Conservation (phyloP, 2,329 filamentous ascomycete genomes). For the Fusarium sambucinum region DNA sequence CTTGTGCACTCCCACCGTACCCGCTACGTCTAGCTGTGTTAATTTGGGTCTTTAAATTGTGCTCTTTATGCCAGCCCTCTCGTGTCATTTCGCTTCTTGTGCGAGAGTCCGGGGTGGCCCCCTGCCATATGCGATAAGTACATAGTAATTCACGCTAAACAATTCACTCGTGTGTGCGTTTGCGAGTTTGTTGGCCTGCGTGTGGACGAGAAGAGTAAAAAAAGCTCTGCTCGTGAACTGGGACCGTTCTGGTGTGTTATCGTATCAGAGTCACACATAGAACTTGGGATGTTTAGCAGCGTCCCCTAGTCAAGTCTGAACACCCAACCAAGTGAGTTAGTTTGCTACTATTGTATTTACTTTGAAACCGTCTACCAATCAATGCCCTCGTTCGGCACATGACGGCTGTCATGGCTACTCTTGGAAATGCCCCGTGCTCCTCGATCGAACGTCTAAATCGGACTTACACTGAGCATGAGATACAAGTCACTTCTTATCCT, state of each 20-base stretch:
- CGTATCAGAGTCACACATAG: constrained; percentile 29
- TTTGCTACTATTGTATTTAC: not conserved
- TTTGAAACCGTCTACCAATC: constrained; percentile 38
- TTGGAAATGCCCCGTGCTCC: constrained; percentile 44
- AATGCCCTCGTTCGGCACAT: constrained; percentile 33
- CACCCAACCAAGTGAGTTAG: not conserved
- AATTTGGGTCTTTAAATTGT: constrained; percentile 48
- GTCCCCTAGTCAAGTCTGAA: constrained; percentile 15
- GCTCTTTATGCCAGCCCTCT: constrained; percentile 47
- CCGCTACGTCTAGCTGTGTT: constrained; percentile 40
- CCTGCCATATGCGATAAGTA: constrained; percentile 37
- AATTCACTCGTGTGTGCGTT: constrained; percentile 24
- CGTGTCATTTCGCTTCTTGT: constrained; percentile 52
- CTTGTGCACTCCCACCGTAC: constrained; percentile 30
- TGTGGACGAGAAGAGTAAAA: constrained; percentile 19
- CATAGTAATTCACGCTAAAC: constrained; percentile 20
- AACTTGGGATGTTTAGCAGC: constrained; percentile 24
- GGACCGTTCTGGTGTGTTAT: not conserved
- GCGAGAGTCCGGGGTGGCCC: constrained; percentile 46
- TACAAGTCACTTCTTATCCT: constrained; percentile 1
- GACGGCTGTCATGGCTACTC: constrained; percentile 24
- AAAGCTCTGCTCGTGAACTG: constrained; percentile 30
- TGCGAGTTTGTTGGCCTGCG: constrained; percentile 16
- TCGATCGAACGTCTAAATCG: constrained; percentile 24
- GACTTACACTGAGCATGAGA: constrained; percentile 12